These are phyloP conservation scores for Canna indica DNA, from an alignment of 176 grass and related monocot species.

Conservation along the genomic window DNA sequence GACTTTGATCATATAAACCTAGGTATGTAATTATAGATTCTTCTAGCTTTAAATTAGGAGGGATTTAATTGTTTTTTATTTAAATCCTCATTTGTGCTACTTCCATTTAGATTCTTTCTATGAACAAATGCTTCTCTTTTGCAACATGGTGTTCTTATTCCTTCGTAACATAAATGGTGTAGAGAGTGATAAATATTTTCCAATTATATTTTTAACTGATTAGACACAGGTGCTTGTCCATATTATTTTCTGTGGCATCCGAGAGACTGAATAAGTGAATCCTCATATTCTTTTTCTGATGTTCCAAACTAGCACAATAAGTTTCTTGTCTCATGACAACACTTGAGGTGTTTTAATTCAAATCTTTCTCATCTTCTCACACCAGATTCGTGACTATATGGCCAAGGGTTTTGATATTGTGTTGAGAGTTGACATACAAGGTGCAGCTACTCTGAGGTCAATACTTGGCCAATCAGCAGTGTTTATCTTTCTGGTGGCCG, in stretches of 20 bases:
- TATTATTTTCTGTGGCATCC: too few relatives aligned
- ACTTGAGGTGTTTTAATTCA: too few relatives aligned
- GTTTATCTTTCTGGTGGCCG: slow-evolving; percentile 91
- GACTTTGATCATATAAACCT: not conserved
- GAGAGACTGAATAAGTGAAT: too few relatives aligned
- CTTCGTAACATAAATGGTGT: not conserved
- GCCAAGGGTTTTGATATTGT: slow-evolving; percentile 80
- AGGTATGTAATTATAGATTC: not conserved
- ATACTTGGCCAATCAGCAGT: slow-evolving; percentile 79
- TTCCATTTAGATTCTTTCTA: not conserved
- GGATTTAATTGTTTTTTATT: not conserved
- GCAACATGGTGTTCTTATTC: not conserved
- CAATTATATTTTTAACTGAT: too few relatives aligned
- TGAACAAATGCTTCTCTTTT: not conserved
- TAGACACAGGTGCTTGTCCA: too few relatives aligned
- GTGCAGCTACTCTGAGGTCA: slow-evolving; percentile 64
- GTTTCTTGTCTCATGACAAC: too few relatives aligned
- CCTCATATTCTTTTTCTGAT: too few relatives aligned
- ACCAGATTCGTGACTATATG: slow-evolving; percentile 91
- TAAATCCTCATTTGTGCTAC: not conserved
- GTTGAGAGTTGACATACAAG: slow-evolving; percentile 95
- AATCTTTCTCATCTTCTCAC: too few relatives aligned
- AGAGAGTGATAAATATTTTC: not conserved
- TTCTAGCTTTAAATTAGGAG: not conserved
- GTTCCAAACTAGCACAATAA: not conserved